A percentile compares a stretch with the other conserved stretches of the same genome.
Conservation (phyloP, 1,284 basidiomycete species). For the Fomitopsis palustris region DNA sequence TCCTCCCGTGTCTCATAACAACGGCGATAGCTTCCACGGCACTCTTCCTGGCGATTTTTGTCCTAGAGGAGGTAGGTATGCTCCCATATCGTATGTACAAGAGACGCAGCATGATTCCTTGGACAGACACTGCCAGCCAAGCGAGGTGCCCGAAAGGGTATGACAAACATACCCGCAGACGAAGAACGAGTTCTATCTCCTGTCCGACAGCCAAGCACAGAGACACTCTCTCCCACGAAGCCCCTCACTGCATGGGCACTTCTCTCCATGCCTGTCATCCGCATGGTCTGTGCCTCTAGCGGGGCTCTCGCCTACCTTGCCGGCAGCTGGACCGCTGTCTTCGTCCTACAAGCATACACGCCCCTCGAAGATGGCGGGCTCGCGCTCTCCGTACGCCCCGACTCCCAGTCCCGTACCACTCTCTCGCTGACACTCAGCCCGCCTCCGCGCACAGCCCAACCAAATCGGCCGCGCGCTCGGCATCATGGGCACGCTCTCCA, state of each 20-base stretch:
- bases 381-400: constrained; percentile 46
- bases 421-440: background rate
- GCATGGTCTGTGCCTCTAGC: constrained; percentile 49
- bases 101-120: background rate
- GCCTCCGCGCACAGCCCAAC: constrained; percentile 36
- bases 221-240: constrained; percentile 1
- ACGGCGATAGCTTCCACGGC: constrained; percentile 26
- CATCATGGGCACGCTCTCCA: constrained; percentile 33
- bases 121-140: constrained; percentile 38
- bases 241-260: constrained; percentile 30
- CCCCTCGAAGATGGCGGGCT: constrained; percentile 55
- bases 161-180: constrained; percentile 11
- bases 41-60: constrained; percentile 38
- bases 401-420: background rate
- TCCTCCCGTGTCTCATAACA: constrained; percentile 52
- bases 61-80: constrained; percentile 49
- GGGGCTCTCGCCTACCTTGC: constrained; percentile 52
- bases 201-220: background rate
- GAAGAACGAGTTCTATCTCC: constrained; percentile 10
- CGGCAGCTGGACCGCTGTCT: constrained; percentile 60
- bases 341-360: constrained; percentile 64
- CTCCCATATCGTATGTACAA: background rate
- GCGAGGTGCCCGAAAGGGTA: constrained; percentile 9
- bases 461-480: constrained; percentile 60
- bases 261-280: constrained; percentile 48